These are phyloP conservation scores for Entomortierella lignicola DNA, from an alignment of 192 early-diverging fungal genomes.

Conservation along the genomic window DNA sequence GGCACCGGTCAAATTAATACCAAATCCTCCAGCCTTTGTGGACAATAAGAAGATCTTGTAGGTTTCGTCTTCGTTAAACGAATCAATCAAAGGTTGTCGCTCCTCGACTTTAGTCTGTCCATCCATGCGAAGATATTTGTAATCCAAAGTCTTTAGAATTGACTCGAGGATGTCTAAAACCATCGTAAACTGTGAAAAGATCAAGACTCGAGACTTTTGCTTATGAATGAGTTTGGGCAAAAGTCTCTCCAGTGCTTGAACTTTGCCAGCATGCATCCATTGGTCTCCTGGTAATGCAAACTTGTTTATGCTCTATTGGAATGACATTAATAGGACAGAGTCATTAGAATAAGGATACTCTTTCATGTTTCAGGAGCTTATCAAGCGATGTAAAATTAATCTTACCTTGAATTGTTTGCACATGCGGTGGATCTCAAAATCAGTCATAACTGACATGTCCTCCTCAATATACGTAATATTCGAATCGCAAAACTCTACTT, in stretches of 20 bases:
- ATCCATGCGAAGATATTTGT: conserved; percentile 71
- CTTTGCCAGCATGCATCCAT: conserved; percentile 84
- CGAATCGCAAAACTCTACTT: conserved; percentile 81
- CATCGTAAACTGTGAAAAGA: conserved; percentile 89
- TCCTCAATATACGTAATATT: conserved; percentile 80
- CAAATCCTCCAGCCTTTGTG: conserved; percentile 86
- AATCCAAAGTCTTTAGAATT: conserved; percentile 63
- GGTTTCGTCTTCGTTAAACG: conserved; percentile 70
- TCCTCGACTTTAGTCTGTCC: conserved; percentile 76
- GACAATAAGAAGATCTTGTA: conserved; percentile 78
- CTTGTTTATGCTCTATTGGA: conserved; percentile 53
- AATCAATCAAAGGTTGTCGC: conserved; percentile 81
- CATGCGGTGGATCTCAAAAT: conserved; percentile 85
- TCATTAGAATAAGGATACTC: not conserved
- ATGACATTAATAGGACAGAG: not conserved
- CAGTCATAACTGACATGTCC: conserved; percentile 89
- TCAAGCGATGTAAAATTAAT: not conserved
- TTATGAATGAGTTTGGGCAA: conserved; percentile 63
- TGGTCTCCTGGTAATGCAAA: conserved; percentile 61
- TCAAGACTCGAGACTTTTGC: conserved; percentile 66
- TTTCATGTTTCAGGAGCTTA: not conserved
- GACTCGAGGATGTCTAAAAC: conserved; percentile 84
- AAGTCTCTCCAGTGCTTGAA: conserved; percentile 67
- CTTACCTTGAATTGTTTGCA: conserved; percentile 69
- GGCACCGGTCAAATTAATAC: conserved; percentile 83